Conservation (phyloP, 257 asterid species). For the Handroanthus guayacan region DNA sequence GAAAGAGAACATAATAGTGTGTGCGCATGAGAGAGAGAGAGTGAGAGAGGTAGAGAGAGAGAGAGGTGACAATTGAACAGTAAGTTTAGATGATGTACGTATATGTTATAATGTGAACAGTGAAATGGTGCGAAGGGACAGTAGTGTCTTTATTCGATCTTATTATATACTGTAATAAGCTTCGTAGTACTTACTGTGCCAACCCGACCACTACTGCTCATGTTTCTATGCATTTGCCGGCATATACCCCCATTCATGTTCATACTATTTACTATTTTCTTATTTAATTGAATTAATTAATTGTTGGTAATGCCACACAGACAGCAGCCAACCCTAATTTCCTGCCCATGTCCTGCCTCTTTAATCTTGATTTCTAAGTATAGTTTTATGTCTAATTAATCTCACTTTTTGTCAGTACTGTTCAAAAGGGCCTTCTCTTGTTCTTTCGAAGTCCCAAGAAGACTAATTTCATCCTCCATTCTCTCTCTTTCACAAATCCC, state of each 20-base stretch:
- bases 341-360: constrained; percentile 59
- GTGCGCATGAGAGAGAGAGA: neutral
- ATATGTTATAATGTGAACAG: constrained; percentile 47
- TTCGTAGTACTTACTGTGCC: too few relatives aligned
- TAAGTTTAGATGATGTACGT: constrained; percentile 49
- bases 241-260: too few relatives aligned
- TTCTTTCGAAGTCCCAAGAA: constrained; percentile 60
- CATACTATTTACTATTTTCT: too few relatives aligned
- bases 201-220: constrained; percentile 78
- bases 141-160: too few relatives aligned
- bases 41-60: neutral
- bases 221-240: constrained; percentile 76
- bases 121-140: constrained; percentile 36
- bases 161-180: too few relatives aligned
- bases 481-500: constrained; percentile 44
- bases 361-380: too few relatives aligned
- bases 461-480: constrained; percentile 27
- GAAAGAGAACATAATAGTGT: neutral
- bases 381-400: neutral
- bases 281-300: constrained; percentile 17
- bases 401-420: constrained; percentile 35
- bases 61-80: constrained; percentile 40
- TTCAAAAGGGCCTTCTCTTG: constrained; percentile 43
- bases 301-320: constrained; percentile 33
- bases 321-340: constrained; percentile 71